Evolutionary conservation across 2,329 filamentous ascomycete species (phyloP), one percentile per base, ranked within the genome.

Genomic region (Pestalotiopsis sp.): DNA sequence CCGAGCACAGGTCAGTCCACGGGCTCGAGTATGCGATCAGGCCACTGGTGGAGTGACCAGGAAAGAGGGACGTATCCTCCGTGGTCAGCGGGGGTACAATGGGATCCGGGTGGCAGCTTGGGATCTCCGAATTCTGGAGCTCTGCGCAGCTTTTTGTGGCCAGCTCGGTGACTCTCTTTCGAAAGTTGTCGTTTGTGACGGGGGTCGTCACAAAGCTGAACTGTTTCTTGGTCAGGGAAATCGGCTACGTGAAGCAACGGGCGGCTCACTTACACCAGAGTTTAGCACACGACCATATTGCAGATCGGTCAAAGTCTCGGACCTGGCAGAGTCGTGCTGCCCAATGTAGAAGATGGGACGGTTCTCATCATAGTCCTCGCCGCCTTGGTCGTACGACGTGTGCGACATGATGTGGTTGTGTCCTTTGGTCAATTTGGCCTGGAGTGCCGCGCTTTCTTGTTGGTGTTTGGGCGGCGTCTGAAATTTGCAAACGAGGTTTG

Each of bases 1-100:
- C 82, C 2, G 95, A 97, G 75, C 91, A 92, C 13, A 98, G 83
- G 77, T 98, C 95, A 73, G 97, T 95, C 95, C 95, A 98, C 5
- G 93, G 88, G 79, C 94, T 97, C n/a, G 90, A 90, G 68, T 92
- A 91, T 14, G 90, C 93, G 63, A 97, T 87, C 69, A 96, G 85
- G 66, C 94, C 92, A 71, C 90, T 90, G 70, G 94, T 89, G 71
- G 87, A 87, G 14, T 88, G 86, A 68, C 87, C 87, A 4, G 93
- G 93, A 63, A 89, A 89, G 67, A 96, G 83, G 23, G 87, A 89
- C 0, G 94, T 95, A 77, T 98, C 95, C 70, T 92, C 88, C 12
- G 94, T 91, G 0, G 91, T 93, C 72, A 99, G 83, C 57, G 94
- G 90, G 12, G 87, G 87, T 38, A 90, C 84, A 64, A 88, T 87